Evolutionary conservation across 352 stramenopile species (phyloP).

Genomic region (Pythium sp.): DNA sequence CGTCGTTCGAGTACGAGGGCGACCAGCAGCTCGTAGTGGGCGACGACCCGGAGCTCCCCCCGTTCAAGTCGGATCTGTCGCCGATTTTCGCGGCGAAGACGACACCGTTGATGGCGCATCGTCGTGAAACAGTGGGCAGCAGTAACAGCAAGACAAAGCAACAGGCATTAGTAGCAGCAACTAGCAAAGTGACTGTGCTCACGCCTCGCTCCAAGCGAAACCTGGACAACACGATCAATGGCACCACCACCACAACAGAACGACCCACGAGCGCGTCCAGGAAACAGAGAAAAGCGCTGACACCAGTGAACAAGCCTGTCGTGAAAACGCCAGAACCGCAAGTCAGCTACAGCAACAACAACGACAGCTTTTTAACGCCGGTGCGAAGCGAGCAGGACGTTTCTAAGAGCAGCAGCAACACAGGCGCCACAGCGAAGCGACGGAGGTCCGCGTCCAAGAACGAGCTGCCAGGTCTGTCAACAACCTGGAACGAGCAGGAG

Average conservation of each 20-base stretch:
- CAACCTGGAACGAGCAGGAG: slow-evolving; percentile 51
- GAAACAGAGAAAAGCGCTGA: slow-evolving; percentile 10
- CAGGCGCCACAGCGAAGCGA: slow-evolving; percentile 6
- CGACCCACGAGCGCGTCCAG: neutral
- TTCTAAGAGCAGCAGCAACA: slow-evolving; percentile 4
- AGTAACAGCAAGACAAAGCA: slow-evolving; percentile 11
- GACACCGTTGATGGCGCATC: slow-evolving; percentile 8
- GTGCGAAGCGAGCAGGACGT: slow-evolving; percentile 16
- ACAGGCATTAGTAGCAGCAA: neutral
- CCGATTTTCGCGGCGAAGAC: slow-evolving; percentile 46
- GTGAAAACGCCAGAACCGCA: slow-evolving; percentile 12
- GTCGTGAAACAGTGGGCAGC: neutral
- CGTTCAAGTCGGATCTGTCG: slow-evolving; percentile 48
- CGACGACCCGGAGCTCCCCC: slow-evolving; percentile 24
- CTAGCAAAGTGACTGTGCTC: neutral
- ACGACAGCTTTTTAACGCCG: slow-evolving; percentile 12
- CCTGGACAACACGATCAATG: neutral
- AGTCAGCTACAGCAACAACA: slow-evolving; percentile 4
- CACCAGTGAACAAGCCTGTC: slow-evolving; percentile 18
- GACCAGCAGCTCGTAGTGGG: slow-evolving; percentile 28
- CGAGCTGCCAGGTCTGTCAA: slow-evolving; percentile 18
- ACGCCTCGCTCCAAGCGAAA: slow-evolving; percentile 8
- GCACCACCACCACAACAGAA: neutral
- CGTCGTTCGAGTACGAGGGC: slow-evolving; percentile 35
- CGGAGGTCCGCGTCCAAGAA: slow-evolving; percentile 23